phyloP scores from a whole-genome alignment of 2,329 filamentous ascomycete genomes.

The Capronia coronata region DNA sequence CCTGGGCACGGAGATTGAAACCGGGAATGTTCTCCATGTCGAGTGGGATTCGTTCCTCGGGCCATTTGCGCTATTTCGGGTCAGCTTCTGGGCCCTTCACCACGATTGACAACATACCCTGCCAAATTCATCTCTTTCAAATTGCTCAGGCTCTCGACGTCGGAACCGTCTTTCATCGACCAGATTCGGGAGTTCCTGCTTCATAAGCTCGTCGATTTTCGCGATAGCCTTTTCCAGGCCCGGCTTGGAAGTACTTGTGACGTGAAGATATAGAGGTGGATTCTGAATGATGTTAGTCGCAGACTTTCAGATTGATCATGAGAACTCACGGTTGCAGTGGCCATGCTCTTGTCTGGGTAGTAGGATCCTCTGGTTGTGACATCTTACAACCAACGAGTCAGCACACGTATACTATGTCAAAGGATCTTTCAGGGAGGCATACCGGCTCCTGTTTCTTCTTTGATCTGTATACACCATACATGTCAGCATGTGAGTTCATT shows the following conservation, averaged over 20 bases:
- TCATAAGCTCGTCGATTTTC: slow-evolving; percentile 91
- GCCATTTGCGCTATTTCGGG: slow-evolving; percentile 80
- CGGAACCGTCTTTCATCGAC: slow-evolving; percentile 92
- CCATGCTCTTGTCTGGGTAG: slow-evolving; percentile 96
- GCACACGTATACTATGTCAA: slow-evolving; percentile 44
- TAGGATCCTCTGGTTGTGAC: slow-evolving; percentile 96
- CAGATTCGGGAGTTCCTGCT: slow-evolving; percentile 88
- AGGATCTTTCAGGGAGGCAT: slow-evolving; percentile 58
- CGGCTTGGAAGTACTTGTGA: slow-evolving; percentile 85
- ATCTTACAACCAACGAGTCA: slow-evolving; percentile 72
- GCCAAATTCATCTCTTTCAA: slow-evolving; percentile 86
- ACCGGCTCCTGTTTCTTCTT: slow-evolving; percentile 99
- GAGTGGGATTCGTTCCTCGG: slow-evolving; percentile 89
- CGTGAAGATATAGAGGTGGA: slow-evolving; percentile 87
- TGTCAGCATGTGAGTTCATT: slow-evolving; percentile 78
- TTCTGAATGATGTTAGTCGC: slow-evolving; percentile 53
- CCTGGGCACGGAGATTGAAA: slow-evolving; percentile 92
- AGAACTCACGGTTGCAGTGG: slow-evolving; percentile 73
- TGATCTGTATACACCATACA: slow-evolving; percentile 87
- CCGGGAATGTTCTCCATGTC: slow-evolving; percentile 83
- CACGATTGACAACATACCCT: slow-evolving; percentile 52
- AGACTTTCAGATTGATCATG: not conserved
- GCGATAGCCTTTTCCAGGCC: slow-evolving; percentile 82
- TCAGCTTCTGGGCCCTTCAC: slow-evolving; percentile 27
- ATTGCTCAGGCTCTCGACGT: slow-evolving; percentile 68